Conservation (phyloP, 495 filamentous ascomycete genomes). For the Acidiella bohemica region DNA sequence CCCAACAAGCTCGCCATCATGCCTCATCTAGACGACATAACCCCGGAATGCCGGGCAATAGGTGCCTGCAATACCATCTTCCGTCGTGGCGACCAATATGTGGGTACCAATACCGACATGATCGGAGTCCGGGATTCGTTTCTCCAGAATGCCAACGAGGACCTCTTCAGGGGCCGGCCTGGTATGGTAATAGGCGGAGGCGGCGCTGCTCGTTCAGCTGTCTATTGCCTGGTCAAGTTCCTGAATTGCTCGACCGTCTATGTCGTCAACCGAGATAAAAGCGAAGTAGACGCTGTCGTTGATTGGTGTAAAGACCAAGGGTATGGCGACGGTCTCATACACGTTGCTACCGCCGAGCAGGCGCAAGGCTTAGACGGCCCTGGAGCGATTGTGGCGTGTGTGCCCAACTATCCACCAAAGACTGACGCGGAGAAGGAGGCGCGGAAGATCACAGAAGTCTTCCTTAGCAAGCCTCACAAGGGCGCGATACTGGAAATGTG, state of each 20-base stretch:
- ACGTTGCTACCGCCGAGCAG: conserved; percentile 42
- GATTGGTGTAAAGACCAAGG: conserved; percentile 39
- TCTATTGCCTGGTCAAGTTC: conserved; percentile 55
- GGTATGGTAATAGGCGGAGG: conserved; percentile 53
- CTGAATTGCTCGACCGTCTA: conserved; percentile 53
- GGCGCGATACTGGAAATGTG: conserved; percentile 68
- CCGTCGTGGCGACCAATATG: conserved; percentile 38
- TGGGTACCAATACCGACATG: conserved; percentile 66
- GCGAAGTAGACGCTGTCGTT: conserved; percentile 51
- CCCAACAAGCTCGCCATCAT: conserved; percentile 61
- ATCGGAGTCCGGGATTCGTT: conserved; percentile 59
- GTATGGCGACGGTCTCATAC: conserved; percentile 38
- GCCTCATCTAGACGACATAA: conserved; percentile 52
- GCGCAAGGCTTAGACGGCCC: conserved; percentile 43
- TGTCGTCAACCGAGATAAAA: conserved; percentile 51
- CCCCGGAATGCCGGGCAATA: conserved; percentile 50
- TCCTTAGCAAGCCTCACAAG: conserved; percentile 39
- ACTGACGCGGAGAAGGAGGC: conserved; percentile 44
- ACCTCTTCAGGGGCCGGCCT: conserved; percentile 39
- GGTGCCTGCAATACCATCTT: conserved; percentile 67
- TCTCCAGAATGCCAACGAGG: conserved; percentile 40
- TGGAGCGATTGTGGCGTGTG: conserved; percentile 48
- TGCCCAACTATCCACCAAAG: conserved; percentile 56
- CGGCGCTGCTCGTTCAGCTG: conserved; percentile 48
- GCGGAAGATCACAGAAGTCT: conserved; percentile 41